Evolutionary conservation across 2,329 filamentous ascomycete genomes (phyloP), one percentile per base, ranked within the genome.

Genomic region (Apiospora pterosperma): DNA sequence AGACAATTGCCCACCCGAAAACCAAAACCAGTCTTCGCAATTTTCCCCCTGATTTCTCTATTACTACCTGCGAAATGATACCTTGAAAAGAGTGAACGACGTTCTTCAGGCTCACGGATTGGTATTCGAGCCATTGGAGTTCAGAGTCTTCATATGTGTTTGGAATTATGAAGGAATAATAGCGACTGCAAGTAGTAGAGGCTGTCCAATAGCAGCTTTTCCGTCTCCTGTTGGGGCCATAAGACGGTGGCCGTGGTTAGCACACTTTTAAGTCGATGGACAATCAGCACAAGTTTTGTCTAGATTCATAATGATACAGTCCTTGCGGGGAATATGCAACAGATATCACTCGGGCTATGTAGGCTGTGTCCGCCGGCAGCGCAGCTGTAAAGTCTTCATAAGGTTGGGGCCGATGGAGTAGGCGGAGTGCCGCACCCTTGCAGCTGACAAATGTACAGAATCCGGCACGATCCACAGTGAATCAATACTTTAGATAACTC

Each of bases 1-100:
- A 81, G 78, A 55, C 48, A 34, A 19, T n/a, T n/a, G 48, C 25
- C 25, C 28, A 34, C 25, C n/a, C 16, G 28, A 19, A 55, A 55
- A 5, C 48, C 48, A n/a, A 55, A 55, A 34, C 48, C 28, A 55
- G 34, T 48, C 61, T 64, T 62, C n/a, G 38, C 41, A 39, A 23
- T 42, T 66, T 48, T 34, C 55, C 39, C 60, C 55, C 61, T 63
- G 44, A 44, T 64, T 62, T 62, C 34, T 62, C 34, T 31, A 41
- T 59, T 58, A 63, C 36, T 55, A 28, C 48, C 36, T 55, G 48
- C 48, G 48, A 39, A 52, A 66, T 66, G 65, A 66, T 66, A 66
- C 65, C 65, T 66, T 61, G 62, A 62, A 66, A 66, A 64, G 63
- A 66, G 38, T 62, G 48, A 55, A 55, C 48, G 48, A 55, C 48